Conservation (phyloP, 768 basidiomycete genomes). For the Collybia nuda region DNA sequence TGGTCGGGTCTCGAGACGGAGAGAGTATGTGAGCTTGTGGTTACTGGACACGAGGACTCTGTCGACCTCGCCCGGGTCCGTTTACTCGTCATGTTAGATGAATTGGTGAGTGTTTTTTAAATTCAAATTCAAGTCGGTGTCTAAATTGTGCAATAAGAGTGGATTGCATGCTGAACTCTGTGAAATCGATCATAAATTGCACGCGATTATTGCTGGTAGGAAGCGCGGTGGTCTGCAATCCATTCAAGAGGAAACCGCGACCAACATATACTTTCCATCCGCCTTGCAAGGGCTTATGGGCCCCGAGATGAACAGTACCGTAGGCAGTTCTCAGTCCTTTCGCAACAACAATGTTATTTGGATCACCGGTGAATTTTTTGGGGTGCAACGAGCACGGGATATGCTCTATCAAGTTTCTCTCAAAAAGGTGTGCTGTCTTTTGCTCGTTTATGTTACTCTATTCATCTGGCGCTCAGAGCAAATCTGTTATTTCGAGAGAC, state of each 20-base stretch:
- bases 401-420: constrained; percentile 90
- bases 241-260: constrained; percentile 96
- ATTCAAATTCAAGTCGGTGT: not conserved
- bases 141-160: constrained; percentile 49
- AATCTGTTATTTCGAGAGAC: constrained; percentile 87
- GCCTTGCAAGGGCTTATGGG: constrained; percentile 85
- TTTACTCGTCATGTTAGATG: constrained; percentile 91
- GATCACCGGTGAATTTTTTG: constrained; percentile 98
- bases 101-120: constrained; percentile 63
- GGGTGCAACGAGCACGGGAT: constrained; percentile 91
- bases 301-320: constrained; percentile 50
- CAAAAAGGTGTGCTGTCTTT: constrained; percentile 63
- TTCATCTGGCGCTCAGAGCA: constrained; percentile 53
- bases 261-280: constrained; percentile 94
- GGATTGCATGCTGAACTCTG: constrained; percentile 88
- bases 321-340: constrained; percentile 39
- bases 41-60: constrained; percentile 85
- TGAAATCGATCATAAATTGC: constrained; percentile 94
- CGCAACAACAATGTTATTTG: constrained; percentile 80
- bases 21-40: constrained; percentile 87
- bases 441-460: constrained; percentile 2
- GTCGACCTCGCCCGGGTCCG: constrained; percentile 91
- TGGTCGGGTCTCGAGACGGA: constrained; percentile 94
- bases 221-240: constrained; percentile 85
- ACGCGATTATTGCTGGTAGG: constrained; percentile 86